Base-by-base conservation (phyloP, 371 early-diverging fungal species). In the Capillidium rhysosporum region DNA sequence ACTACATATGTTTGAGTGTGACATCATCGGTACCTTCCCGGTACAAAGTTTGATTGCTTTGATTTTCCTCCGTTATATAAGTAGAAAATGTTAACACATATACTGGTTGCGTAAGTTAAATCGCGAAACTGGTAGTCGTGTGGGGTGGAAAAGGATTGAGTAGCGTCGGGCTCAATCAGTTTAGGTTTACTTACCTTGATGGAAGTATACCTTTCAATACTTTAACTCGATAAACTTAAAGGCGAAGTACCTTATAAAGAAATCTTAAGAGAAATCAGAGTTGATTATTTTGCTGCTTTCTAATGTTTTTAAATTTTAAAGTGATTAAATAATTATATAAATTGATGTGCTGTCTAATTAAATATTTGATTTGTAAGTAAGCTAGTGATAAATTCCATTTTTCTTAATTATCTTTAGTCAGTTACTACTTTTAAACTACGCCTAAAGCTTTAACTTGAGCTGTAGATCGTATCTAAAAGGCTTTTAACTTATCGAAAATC, bases 271-370 rank as follows among this genome's bases (percentile, higher is more conserved):
- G 5, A 98, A 91, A 61, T 99, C 99, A 1, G 93, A 92, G n/a
- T 84, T 87, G 31, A 99, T 85, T 57, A 80, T 79, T 59, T 84
- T 80, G 69, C 98, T 98, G 9, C 98, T 95, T 72, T 53, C 99
- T 73, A 59, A 99, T 98, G 61, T 90, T 86, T 63, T 89, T 81
- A 57, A 99, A 69, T 57, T 97, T 99, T 18, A 85, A 82, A 59
- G 93, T 82, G 61, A 99, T 75, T 71, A 99, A 99, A 67, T 97
- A 95, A 73, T 99, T 94, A 75, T 93, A 99, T 0, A 99, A 99
- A 65, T 98, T 98, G 56, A 98, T 81, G 65, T 99, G 99, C 68
- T 99, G 99, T 66, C 99, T 92, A 55, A 98, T 89, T 31, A 99
- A 83, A 59, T 99, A 99, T 64, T 96, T 98, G 43, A 95, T 89